These are phyloP conservation scores for Yamadazyma taylorii DNA, from an alignment of 1,139 yeast genomes.

Conservation along the genomic window DNA sequence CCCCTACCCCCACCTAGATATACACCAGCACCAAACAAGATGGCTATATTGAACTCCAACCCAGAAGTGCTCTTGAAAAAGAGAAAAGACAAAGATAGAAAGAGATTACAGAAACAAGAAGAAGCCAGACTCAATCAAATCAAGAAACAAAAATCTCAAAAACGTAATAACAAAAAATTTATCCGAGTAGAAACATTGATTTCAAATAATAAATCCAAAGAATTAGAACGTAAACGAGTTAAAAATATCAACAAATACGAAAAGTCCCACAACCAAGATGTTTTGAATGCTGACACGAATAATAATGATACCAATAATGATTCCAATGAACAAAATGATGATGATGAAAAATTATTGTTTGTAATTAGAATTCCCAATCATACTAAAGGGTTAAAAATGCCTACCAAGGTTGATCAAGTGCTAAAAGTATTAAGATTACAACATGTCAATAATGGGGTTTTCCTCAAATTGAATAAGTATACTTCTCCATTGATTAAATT, in stretches of 20 bases:
- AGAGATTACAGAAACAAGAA: conserved; percentile 65
- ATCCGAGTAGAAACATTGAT: conserved; percentile 73
- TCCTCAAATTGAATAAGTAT: conserved; percentile 57
- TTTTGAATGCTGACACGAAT: conserved; percentile 2
- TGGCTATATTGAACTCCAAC: conserved; percentile 62
- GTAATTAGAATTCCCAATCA: conserved; percentile 64
- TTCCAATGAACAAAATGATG: conserved; percentile 26
- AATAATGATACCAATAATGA: conserved; percentile 15
- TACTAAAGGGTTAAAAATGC: conserved; percentile 60
- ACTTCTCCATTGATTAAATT: conserved; percentile 62
- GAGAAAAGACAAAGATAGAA: conserved; percentile 74
- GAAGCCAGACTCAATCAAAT: conserved; percentile 31
- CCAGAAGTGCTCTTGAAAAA: conserved; percentile 76
- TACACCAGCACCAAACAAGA: conserved; percentile 11
- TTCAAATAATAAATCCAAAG: conserved; percentile 61
- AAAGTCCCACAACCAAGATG: conserved; percentile 13
- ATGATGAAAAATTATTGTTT: conserved; percentile 55
- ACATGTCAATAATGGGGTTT: conserved; percentile 66
- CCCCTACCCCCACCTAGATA: no score
- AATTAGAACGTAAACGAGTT: conserved; percentile 67
- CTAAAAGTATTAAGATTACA: conserved; percentile 58
- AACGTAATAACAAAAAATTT: conserved; percentile 47
- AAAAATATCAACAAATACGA: conserved; percentile 58
- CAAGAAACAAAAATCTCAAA: conserved; percentile 36
- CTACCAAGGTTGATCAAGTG: conserved; percentile 62